phyloP scores from a whole-genome alignment of 2,329 filamentous ascomycete species.

The Bertia moriformis region DNA sequence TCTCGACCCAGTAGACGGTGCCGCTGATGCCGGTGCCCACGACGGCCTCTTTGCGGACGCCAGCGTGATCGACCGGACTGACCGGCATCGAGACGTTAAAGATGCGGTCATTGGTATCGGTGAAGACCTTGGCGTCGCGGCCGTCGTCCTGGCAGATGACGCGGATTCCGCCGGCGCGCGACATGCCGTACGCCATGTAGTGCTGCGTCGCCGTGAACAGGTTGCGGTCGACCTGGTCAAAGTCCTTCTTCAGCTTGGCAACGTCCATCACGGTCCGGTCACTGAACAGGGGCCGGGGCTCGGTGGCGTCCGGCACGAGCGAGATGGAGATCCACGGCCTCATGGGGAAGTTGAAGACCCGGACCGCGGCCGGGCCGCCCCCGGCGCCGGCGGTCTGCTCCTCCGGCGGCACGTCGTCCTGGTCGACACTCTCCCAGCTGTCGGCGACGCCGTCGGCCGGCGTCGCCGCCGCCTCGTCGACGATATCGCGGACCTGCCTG shows the following conservation, averaged over 20 bases:
- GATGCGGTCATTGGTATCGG: conserved; percentile 78
- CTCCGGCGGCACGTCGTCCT: too few species aligned
- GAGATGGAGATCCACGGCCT: conserved; percentile 87
- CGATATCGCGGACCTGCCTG: conserved; percentile 26
- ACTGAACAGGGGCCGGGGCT: conserved; percentile 50
- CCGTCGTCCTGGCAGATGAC: conserved; percentile 92
- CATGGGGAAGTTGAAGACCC: conserved; percentile 92
- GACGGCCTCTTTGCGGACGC: conserved; percentile 60
- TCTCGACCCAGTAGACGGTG: conserved; percentile 86
- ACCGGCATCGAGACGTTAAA: conserved; percentile 83
- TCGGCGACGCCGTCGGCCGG: conserved; percentile 40
- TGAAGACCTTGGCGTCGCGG: conserved; percentile 80
- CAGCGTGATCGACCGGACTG: conserved; percentile 38
- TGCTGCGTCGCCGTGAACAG: conserved; percentile 80
- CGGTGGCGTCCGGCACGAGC: conserved; percentile 42
- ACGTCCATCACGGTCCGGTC: conserved; percentile 83
- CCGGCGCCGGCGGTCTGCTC: conserved; percentile 73
- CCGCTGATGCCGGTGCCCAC: conserved; percentile 89
- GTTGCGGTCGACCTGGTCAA: conserved; percentile 90
- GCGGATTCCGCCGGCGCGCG: conserved; percentile 80
- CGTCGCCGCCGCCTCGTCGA: neutral
- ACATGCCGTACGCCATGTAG: conserved; percentile 89
- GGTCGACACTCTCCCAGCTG: conserved; percentile 1
- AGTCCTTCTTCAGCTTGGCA: conserved; percentile 88
- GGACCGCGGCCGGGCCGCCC: conserved; percentile 51